phyloP scores from a whole-genome alignment of 2,329 filamentous ascomycete genomes.

The Xylaria sp. region DNA sequence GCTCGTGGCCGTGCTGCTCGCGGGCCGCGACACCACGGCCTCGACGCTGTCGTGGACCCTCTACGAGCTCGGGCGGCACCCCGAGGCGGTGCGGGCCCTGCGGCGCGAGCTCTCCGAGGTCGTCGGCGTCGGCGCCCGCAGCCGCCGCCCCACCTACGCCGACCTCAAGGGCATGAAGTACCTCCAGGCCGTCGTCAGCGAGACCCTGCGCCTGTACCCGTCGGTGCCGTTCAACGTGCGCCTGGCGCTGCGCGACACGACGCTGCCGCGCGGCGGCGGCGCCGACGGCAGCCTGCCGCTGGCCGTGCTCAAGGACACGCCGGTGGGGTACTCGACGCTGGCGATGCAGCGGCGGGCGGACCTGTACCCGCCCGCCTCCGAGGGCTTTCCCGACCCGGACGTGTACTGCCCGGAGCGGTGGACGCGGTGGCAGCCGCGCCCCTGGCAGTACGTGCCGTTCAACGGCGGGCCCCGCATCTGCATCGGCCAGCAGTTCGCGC shows the following conservation, averaged over 20 bases:
- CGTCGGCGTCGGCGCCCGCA: slow-evolving; percentile 66
- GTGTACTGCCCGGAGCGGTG: slow-evolving; percentile 70
- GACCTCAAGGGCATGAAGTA: slow-evolving; percentile 90
- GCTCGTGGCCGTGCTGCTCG: slow-evolving; percentile 78
- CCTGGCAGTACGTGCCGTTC: slow-evolving; percentile 75
- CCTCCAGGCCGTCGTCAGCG: slow-evolving; percentile 72
- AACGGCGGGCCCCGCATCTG: slow-evolving; percentile 76
- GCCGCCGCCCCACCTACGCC: slow-evolving; percentile 71
- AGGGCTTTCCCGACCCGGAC: slow-evolving; percentile 48
- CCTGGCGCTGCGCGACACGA: slow-evolving; percentile 71
- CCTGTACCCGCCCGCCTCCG: slow-evolving; percentile 57
- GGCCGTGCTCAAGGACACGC: slow-evolving; percentile 66
- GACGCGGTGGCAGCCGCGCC: slow-evolving; percentile 63
- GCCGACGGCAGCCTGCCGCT: slow-evolving; percentile 64
- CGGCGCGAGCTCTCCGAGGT: slow-evolving; percentile 70
- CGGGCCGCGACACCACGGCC: slow-evolving; percentile 86
- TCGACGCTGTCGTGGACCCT: slow-evolving; percentile 78
- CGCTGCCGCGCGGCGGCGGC: slow-evolving; percentile 72
- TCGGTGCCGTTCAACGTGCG: slow-evolving; percentile 80
- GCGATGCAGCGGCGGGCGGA: slow-evolving; percentile 72
- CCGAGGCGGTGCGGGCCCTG: slow-evolving; percentile 67
- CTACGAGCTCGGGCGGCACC: slow-evolving; percentile 78
- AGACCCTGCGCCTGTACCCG: slow-evolving; percentile 77
- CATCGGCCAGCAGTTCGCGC: slow-evolving; percentile 79
- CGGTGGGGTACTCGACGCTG: slow-evolving; percentile 68